Percentiles rank a stretch among this genome's conserved stretches.
These are phyloP conservation scores for Epicoccum sorghinum DNA, from an alignment of 2,329 filamentous ascomycete genomes.

Conservation along the genomic window DNA sequence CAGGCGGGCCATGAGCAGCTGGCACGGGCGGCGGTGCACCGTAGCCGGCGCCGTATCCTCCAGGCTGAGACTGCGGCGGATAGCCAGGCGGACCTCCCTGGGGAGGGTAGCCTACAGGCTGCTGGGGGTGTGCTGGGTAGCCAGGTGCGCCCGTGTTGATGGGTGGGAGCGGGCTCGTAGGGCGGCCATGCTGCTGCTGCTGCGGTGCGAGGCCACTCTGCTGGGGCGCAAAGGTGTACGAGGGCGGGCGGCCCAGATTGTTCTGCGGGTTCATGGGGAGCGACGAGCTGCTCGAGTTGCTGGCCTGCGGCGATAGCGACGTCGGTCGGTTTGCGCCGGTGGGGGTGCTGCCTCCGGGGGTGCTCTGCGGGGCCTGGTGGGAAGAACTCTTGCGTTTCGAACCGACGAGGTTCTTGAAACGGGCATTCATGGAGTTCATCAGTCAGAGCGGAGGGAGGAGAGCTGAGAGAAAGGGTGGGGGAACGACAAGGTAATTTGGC, in stretches of 20 bases:
- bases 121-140: conserved; percentile 50
- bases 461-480: conserved; percentile 32
- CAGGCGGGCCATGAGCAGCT: conserved; percentile 40
- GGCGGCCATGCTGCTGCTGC: conserved; percentile 50
- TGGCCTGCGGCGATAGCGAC: conserved; percentile 48
- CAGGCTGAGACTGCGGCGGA: conserved; percentile 29
- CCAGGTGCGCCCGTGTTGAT: conserved; percentile 60
- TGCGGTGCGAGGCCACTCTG: conserved; percentile 46
- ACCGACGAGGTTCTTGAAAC: conserved; percentile 80
- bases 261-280: conserved; percentile 62
- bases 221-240: conserved; percentile 62
- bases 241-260: conserved; percentile 65
- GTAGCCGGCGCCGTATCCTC: conserved; percentile 37
- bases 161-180: conserved; percentile 61
- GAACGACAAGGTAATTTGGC: conserved; percentile 32
- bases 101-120: conserved; percentile 47
- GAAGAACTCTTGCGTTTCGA: conserved; percentile 75
- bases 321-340: conserved; percentile 47
- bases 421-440: conserved; percentile 82
- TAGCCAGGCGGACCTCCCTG: conserved; percentile 48
- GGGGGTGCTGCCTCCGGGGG: conserved; percentile 42
- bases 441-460: conserved; percentile 37
- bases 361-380: conserved; percentile 52
- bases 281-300: conserved; percentile 47
- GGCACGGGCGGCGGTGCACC: conserved; percentile 35